Evolutionary conservation across 495 filamentous ascomycete species (phyloP), one percentile per base, ranked within the genome.

Genomic region (Beverwykella pulmonaria): DNA sequence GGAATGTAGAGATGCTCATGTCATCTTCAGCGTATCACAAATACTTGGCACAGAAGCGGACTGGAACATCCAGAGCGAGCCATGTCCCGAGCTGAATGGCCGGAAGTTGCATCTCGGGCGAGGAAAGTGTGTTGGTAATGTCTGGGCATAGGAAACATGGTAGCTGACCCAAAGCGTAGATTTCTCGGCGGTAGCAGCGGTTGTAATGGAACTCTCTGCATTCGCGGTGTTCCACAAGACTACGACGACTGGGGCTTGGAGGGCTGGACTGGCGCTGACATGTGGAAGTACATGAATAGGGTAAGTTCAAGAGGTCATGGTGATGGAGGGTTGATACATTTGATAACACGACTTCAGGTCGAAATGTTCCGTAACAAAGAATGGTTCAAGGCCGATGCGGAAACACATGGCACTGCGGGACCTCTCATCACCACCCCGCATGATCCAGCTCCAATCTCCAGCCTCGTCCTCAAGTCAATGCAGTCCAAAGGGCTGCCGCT

Each of bases 141-240:
- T 9, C 36, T 65, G 34, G 44, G 63, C 54, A 69, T 46, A 48
- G 81, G 86, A 10, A 87, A 87, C 0, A n/a, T n/a, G n/a, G n/a
- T n/a, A n/a, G n/a, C n/a, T n/a, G n/a, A n/a, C n/a, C n/a, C n/a
- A n/a, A n/a, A n/a, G n/a, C n/a, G n/a, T n/a, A 80, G 80, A 15
- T 83, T 83, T 1, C 75, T 91, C 0, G 87, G 87, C 2, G 88
- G 88, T 0, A 80, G 80, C 23, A 85, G 77, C 34, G 83, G 82
- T 17, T 83, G 90, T 60, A 91, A 91, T 73, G 89, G 88, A 54
- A 82, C 81, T 20, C 75, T 84, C 12, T 90, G 79, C 61, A 82
- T 78, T 14, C 65, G 82, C 10, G 88, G 88, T 6, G 79, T 85
- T 7, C 73, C 76, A 5, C 82, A 82, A 54, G 88, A 91, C 68